A percentile compares a stretch with the other conserved stretches of the same genome.
These are phyloP conservation scores for Podila epicladia DNA, from an alignment of 192 early-diverging fungal genomes.

Conservation along the genomic window DNA sequence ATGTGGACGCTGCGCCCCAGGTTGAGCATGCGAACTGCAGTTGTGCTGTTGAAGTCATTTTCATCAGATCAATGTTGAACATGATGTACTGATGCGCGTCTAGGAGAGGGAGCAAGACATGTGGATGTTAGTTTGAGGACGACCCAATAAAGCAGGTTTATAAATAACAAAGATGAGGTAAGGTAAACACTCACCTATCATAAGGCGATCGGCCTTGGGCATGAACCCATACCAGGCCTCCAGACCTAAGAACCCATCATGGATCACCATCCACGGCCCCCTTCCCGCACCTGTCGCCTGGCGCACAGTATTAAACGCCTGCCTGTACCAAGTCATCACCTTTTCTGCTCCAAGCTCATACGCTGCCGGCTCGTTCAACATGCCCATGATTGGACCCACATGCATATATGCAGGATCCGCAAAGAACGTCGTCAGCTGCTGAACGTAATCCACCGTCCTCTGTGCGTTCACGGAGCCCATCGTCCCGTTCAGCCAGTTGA, in stretches of 20 bases:
- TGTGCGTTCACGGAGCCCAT: slow-evolving; percentile 55
- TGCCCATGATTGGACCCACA: slow-evolving; percentile 56
- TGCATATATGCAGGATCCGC: slow-evolving; percentile 54
- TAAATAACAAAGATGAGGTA: neutral
- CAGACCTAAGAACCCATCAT: slow-evolving; percentile 58
- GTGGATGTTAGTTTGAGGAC: neutral
- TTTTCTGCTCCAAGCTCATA: slow-evolving; percentile 16
- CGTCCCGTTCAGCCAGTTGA: slow-evolving; percentile 58
- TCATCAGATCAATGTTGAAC: slow-evolving; percentile 52
- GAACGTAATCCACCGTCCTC: slow-evolving; percentile 60
- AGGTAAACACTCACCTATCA: slow-evolving; percentile 47
- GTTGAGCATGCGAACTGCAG: slow-evolving; percentile 33
- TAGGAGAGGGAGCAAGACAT: neutral
- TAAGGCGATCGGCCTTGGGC: slow-evolving; percentile 41
- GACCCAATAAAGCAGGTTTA: neutral
- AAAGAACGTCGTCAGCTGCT: slow-evolving; percentile 64
- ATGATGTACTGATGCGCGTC: slow-evolving; percentile 58
- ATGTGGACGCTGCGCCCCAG: slow-evolving; percentile 17
- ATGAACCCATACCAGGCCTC: slow-evolving; percentile 51
- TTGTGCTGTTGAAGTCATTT: slow-evolving; percentile 20
- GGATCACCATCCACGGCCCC: slow-evolving; percentile 49
- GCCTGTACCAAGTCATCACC: slow-evolving; percentile 53
- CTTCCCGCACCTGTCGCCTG: slow-evolving; percentile 32
- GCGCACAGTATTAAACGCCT: slow-evolving; percentile 49
- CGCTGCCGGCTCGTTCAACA: slow-evolving; percentile 58